A percentile compares a stretch with the other conserved stretches of the same genome.
Evolutionary conservation across 208 protist genomes (phyloP).

Genomic region (Tritrichomonas foetus): DNA sequence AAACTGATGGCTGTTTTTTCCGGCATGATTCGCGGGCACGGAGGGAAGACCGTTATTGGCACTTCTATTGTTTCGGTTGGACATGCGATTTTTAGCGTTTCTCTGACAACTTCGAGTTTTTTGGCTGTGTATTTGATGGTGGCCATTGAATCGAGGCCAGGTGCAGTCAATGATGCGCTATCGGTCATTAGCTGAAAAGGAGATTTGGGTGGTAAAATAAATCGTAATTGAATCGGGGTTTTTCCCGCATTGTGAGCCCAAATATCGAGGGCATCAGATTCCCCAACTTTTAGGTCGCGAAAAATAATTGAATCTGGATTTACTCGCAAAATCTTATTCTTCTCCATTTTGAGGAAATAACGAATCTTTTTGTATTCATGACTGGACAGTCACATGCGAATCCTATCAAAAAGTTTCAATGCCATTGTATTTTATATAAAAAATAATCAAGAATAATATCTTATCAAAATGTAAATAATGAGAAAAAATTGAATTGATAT

Average conservation of each 20-base stretch:
- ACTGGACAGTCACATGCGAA: no score
- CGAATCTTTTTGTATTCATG: no score
- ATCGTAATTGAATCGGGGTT: background rate
- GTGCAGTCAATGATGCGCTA: background rate
- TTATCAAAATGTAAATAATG: no score
- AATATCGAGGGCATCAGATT: background rate
- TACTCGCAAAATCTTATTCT: background rate
- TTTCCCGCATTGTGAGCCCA: background rate
- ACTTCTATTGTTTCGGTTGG: background rate
- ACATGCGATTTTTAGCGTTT: background rate
- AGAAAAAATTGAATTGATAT: no score
- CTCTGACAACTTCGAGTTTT: background rate
- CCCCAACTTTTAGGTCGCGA: background rate
- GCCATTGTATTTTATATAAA: no score
- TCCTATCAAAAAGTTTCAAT: no score
- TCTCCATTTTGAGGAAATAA: no score
- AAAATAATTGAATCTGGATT: background rate
- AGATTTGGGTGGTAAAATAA: background rate
- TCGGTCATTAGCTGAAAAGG: background rate
- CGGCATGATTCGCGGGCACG: background rate
- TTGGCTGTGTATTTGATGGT: background rate
- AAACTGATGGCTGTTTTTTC: background rate
- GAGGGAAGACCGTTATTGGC: background rate
- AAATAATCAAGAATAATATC: no score
- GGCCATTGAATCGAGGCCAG: background rate